These are phyloP conservation scores for Macroventuria anomochaeta DNA, from an alignment of 2,329 filamentous ascomycete species.

Conservation along the genomic window DNA sequence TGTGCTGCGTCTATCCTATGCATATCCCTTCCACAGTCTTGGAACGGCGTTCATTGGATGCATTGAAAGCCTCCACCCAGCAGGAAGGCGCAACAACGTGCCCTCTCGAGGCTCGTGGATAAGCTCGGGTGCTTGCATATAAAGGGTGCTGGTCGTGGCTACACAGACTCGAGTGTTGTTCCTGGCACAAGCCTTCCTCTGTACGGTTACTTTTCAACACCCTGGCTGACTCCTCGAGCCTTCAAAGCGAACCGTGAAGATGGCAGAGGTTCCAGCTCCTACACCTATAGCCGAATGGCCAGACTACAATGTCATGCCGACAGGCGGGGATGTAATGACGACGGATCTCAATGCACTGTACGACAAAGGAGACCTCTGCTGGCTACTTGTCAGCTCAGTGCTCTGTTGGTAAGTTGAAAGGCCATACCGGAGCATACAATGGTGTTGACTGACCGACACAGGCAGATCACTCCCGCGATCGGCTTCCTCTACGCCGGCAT, in stretches of 20 bases:
- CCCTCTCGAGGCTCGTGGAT: constrained; percentile 14
- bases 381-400: constrained; percentile 46
- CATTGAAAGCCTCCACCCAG: constrained; percentile 10
- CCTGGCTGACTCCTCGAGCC: not conserved
- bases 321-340: constrained; percentile 54
- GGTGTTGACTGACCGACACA: constrained; percentile 15
- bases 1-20: constrained; percentile 25
- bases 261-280: constrained; percentile 37
- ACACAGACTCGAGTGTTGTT: not conserved
- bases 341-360: constrained; percentile 55
- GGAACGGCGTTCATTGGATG: constrained; percentile 16
- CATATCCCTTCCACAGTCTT: constrained; percentile 4
- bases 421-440: not conserved
- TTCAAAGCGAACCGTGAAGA: constrained; percentile 5
- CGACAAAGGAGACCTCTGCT: constrained; percentile 57
- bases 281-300: constrained; percentile 52
- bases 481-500: constrained; percentile 46
- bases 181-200: not conserved
- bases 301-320: constrained; percentile 50
- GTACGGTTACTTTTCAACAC: not conserved
- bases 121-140: constrained; percentile 18
- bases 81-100: not conserved
- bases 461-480: constrained; percentile 45
- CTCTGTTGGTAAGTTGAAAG: constrained; percentile 36
- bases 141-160: constrained; percentile 7